Evolutionary conservation across 1,284 basidiomycete species (phyloP), one percentile per base, ranked within the genome.

Genomic region (Irpex rosettiformis): DNA sequence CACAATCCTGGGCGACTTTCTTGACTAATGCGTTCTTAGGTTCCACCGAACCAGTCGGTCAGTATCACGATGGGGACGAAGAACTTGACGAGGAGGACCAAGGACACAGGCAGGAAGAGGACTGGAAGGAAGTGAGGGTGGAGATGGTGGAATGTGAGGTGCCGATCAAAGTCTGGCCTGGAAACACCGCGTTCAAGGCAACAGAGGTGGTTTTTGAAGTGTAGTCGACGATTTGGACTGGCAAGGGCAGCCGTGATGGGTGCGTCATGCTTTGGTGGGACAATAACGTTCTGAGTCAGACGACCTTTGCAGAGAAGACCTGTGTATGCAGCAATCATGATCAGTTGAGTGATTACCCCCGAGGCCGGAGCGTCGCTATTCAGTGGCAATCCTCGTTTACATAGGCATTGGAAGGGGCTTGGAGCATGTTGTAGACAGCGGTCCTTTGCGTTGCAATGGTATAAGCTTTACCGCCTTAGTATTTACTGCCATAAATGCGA

Each of bases 141-240:
- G 92, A 96, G 78, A 90, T 86, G 60, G 91, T 97, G 18, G 93
- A 96, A 70, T 96, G 94, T 66, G 89, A 93, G 71, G 88, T 97
- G 52, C 93, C 93, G n/a, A 84, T 97, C 58, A 84, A 75, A 65
- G 89, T 96, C 3, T 92, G 90, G 79, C 88, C 94, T 13, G 91
- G 92, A 25, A 94, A 94, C 72, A 95, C 94, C 6, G 90, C 89
- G 54, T 95, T 93, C 73, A 86, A 84, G 72, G 85, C 91, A n/a
- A 76, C 82, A 65, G 86, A 90, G 62, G 84, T 90, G 13, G 82
- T 89, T 30, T 92, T 92, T 69, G 85, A 89, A 67, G 84, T 90
- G n/a, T 89, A 69, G 57, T 45, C 42, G 42, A 16, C 30, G 16
- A 33, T 33, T 16, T 33, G 30, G 30, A 33, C 16, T 33, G 30